A percentile compares a stretch with the other conserved stretches of the same genome.
phyloP scores from a whole-genome alignment of 352 stramenopile species.

The Phytophthora melonis region DNA sequence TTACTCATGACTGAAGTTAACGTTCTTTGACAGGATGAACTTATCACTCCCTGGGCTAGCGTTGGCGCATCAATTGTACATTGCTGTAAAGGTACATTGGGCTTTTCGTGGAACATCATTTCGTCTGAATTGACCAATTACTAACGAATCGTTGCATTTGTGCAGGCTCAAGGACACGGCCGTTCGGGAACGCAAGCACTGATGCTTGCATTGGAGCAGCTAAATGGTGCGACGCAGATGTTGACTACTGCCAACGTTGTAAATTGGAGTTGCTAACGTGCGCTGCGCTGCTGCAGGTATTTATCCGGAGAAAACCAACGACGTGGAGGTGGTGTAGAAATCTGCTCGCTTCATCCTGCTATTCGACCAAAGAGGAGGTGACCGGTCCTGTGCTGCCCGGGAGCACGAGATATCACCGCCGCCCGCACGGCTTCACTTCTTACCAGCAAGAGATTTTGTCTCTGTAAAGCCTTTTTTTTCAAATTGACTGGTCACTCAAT shows the following conservation, averaged over 20 bases:
- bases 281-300: conserved; percentile 38
- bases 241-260: not conserved
- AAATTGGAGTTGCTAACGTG: conserved; percentile 1
- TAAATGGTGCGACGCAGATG: conserved; percentile 68
- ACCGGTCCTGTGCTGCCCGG: not conserved
- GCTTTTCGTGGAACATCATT: not conserved
- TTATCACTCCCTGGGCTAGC: conserved; percentile 85
- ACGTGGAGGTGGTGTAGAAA: conserved; percentile 50
- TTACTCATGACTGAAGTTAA: not conserved
- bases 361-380: conserved; percentile 5
- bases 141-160: conserved; percentile 1
- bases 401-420: not conserved
- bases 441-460: conserved; percentile 19
- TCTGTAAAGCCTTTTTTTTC: not conserved
- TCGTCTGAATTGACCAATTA: conserved; percentile 9
- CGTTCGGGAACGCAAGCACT: conserved; percentile 86
- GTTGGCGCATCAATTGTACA: conserved; percentile 88
- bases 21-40: conserved; percentile 69
- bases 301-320: conserved; percentile 53
- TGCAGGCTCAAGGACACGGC: conserved; percentile 82
- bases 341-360: conserved; percentile 8
- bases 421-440: conserved; percentile 14
- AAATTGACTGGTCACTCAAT: not conserved
- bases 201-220: conserved; percentile 87
- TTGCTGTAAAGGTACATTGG: conserved; percentile 75